Evolutionary conservation across 192 early-diverging fungal genomes (phyloP).

Genomic region (Allomyces macrogynus): DNA sequence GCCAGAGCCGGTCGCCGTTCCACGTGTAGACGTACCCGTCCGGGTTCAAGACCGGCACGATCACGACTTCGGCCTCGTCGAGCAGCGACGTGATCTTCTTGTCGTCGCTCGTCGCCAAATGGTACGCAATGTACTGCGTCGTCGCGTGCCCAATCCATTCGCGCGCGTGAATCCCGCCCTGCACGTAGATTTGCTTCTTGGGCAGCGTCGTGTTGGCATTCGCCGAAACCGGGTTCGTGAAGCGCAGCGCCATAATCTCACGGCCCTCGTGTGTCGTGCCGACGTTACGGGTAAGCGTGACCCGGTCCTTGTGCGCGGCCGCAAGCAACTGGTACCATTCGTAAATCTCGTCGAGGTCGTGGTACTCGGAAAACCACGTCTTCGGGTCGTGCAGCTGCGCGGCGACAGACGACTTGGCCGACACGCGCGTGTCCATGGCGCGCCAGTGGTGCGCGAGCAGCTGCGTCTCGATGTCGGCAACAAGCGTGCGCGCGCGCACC

Average conservation of each 20-base stretch:
- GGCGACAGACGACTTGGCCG: conserved; percentile 12
- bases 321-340: conserved; percentile 15
- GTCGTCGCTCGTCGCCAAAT: conserved; percentile 12
- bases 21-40: conserved; percentile 37
- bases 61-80: conserved; percentile 21
- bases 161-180: conserved; percentile 36
- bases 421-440: too few relatives aligned
- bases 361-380: conserved; percentile 19
- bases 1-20: conserved; percentile 24
- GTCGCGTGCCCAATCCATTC: conserved; percentile 34
- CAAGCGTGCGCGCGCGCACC: background rate
- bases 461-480: background rate
- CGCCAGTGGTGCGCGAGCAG: background rate
- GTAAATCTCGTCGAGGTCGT: conserved; percentile 10
- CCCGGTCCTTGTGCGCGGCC: conserved; percentile 10
- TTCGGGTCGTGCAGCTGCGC: conserved; percentile 13
- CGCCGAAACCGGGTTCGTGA: conserved; percentile 5
- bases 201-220: too few relatives aligned
- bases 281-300: conserved; percentile 16
- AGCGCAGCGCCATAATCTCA: conserved; percentile 19
- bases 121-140: conserved; percentile 25
- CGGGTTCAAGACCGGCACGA: conserved; percentile 33
- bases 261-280: conserved; percentile 20
- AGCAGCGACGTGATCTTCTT: conserved; percentile 15
- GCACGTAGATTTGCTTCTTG: conserved; percentile 1